A percentile compares a stretch with the other conserved stretches of the same genome.
Conservation (phyloP, 2,329 filamentous ascomycete genomes). For the Alternaria tenuissima region DNA sequence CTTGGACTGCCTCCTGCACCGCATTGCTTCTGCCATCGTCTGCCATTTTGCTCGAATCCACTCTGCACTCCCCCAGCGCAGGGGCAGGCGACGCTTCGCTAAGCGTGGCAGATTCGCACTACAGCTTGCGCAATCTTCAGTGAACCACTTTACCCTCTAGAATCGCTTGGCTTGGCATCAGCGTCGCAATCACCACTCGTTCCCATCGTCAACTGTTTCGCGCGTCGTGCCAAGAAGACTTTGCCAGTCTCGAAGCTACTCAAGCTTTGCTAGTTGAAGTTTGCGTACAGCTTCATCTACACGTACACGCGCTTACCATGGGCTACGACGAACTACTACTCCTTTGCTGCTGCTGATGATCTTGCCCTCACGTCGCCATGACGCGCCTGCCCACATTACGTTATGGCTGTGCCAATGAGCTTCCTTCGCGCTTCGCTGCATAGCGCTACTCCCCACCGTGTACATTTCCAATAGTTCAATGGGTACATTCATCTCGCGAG, state of each 20-base stretch:
- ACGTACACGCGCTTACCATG: neutral
- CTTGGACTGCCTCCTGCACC: neutral
- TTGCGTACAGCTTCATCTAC: neutral
- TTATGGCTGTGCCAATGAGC: conserved; percentile 5
- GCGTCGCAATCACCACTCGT: conserved; percentile 14
- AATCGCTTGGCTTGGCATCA: conserved; percentile 11
- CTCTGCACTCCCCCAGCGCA: conserved; percentile 2
- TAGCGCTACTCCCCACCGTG: neutral
- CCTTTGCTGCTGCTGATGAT: neutral
- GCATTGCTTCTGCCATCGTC: neutral
- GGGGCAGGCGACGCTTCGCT: conserved; percentile 16
- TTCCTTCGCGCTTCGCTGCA: neutral
- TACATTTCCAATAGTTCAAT: conserved; percentile 7
- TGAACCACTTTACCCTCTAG: conserved; percentile 18
- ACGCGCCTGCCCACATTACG: conserved; percentile 11
- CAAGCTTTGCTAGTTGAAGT: conserved; percentile 13
- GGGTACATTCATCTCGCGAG: neutral
- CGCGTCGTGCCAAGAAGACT: conserved; percentile 7
- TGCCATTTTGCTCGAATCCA: neutral
- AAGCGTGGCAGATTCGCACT: conserved; percentile 20
- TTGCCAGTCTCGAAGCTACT: conserved; percentile 6
- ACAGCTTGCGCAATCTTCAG: conserved; percentile 24
- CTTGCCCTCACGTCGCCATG: conserved; percentile 7
- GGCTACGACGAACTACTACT: neutral
- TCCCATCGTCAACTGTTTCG: conserved; percentile 9